Base-by-base conservation (phyloP, 768 basidiomycete species). In the Fistulinella prunicolor region DNA sequence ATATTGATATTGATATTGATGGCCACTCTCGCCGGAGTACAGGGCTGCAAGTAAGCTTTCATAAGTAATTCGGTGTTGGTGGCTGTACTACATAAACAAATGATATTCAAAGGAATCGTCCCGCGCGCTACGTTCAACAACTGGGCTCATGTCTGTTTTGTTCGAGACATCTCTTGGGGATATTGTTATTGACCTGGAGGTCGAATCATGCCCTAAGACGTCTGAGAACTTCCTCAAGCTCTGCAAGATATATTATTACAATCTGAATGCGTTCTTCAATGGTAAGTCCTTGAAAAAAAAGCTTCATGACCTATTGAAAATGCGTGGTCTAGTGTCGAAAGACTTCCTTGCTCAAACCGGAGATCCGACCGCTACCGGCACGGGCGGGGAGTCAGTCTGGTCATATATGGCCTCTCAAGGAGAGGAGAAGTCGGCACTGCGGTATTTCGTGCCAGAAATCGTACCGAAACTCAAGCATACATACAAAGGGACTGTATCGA, bases 161-260 rank as follows among this genome's bases (percentile, higher is more conserved):
- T 80, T 98, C 55, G 96, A 98, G 75, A 99, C 96, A 4, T 97
- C 94, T 19, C 73, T 98, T 1, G 96, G 96, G 48, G 96, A 99
- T 71, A 77, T 99, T 47, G 92, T 98, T 50, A 91, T 98, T 61
- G 96, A 98, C 69, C 77, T 99, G 35, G 92, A 97, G 67, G 85
- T 89, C 23, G 91, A 94, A 8, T 73, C 75, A 32, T 97, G 94
- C 69, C 96, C 96, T 2, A 85, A 81, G 68, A 89, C 85, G 44
- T 94, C 88, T 70, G 83, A 91, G 67, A 99, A 98, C 75, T 98
- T 98, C 63, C 80, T 99, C 47, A 99, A 99, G 68, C 76, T 99
- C 48, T 97, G 94, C 73, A 98, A 97, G 73, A 77, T 90, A 50
- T 96, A 96, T 66, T 95, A 95, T 67, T 98, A 95, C 75, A 95